phyloP scores from a whole-genome alignment of 1,139 yeast species.

The Lodderomyces pseudojiufengensis region DNA sequence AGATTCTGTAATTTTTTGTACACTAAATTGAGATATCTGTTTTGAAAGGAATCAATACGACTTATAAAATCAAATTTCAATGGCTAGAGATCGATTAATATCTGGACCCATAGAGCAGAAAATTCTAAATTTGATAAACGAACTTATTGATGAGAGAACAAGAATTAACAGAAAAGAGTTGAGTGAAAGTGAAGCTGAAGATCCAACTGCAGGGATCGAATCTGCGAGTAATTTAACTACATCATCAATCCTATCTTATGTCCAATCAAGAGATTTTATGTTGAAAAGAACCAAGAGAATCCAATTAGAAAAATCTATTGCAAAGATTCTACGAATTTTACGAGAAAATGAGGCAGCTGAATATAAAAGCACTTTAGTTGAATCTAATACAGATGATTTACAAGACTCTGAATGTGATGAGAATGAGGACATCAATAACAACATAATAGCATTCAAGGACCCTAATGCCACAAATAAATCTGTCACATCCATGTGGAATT shows the following conservation, averaged over 20 bases:
- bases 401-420: constrained; percentile 16
- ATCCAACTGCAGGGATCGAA: constrained; percentile 43
- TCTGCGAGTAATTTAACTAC: constrained; percentile 56
- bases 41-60: background rate
- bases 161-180: constrained; percentile 33
- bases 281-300: constrained; percentile 63
- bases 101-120: constrained; percentile 45
- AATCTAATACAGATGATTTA: constrained; percentile 16
- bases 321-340: constrained; percentile 46
- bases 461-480: constrained; percentile 70
- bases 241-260: constrained; percentile 50
- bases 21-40: too few species aligned
- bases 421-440: constrained; percentile 20
- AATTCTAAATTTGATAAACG: constrained; percentile 46
- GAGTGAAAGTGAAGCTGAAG: constrained; percentile 24
- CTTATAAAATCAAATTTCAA: background rate
- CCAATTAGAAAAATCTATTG: constrained; percentile 54
- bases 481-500: constrained; percentile 68
- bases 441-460: constrained; percentile 59
- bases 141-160: constrained; percentile 51
- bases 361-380: constrained; percentile 26
- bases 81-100: constrained; percentile 10
- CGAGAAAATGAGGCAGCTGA: constrained; percentile 45
- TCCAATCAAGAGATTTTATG: constrained; percentile 58
- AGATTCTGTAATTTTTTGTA: too few species aligned